Evolutionary conservation across 495 filamentous ascomycete species (phyloP), one percentile per base, ranked within the genome.

Genomic region (Talaromyces borbonicus): DNA sequence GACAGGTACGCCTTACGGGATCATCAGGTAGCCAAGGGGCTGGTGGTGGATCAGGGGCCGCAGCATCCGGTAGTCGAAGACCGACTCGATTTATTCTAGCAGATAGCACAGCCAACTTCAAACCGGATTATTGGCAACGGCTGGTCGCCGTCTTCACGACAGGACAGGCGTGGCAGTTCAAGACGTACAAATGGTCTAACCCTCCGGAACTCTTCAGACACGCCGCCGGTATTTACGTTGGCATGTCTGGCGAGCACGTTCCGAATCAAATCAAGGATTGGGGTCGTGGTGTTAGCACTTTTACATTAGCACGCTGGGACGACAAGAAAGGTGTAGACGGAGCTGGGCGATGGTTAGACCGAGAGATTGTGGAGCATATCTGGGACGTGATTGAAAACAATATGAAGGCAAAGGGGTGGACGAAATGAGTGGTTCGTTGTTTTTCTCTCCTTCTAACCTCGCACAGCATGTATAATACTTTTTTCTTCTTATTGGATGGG

Each of bases 141-240:
- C 85, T 99, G 8, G 92, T 97, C 7, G 93, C 87, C 7, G 88
- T 99, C 36, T 99, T 99, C 66, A 99, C 92, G 0, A 99, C 92
- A 7, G 92, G 92, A 18, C 92, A 99, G 63, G 82, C 84, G 8
- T 99, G 92, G 92, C 92, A 99, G 63, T 99, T 97, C 68, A 94
- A 95, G 66, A 83, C 80, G 37, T 99, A 97, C 75, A 93, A 92
- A 67, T 97, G 92, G 90, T 81, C 83, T 48, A 79, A 87, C 20
- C 86, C 93, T 4, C 67, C 78, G 2, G 92, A 97, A 50, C 72
- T 99, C 24, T 99, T 99, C 66, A 75, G 79, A 49, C 84, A 95
- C 52, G 82, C 85, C 15, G 72, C 84, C 11, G 92, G 92, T 39
- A 69, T 97, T 33, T 93, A 90, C 57, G 80, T 97, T 20, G 92